A percentile compares a stretch with the other conserved stretches of the same genome.
These are phyloP conservation scores for Kondoa malvinella DNA, from an alignment of 768 basidiomycete genomes.

Conservation along the genomic window DNA sequence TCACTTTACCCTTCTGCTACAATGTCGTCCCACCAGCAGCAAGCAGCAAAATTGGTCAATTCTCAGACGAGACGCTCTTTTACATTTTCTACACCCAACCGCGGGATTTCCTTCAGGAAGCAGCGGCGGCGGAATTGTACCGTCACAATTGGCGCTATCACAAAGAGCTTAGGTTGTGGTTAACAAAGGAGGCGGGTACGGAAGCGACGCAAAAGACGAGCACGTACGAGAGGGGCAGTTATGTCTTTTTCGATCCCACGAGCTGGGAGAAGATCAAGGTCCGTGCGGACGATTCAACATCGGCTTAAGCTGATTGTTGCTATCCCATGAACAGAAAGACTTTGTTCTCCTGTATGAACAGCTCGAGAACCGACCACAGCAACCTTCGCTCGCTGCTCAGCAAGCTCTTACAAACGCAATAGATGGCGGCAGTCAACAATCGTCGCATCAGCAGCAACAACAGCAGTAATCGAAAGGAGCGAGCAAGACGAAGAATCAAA, in stretches of 20 bases:
- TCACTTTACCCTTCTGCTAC: constrained; percentile 76
- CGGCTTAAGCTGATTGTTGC: neutral
- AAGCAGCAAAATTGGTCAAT: constrained; percentile 58
- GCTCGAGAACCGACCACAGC: neutral
- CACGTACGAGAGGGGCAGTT: constrained; percentile 66
- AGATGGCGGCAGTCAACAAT: neutral
- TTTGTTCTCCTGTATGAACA: constrained; percentile 19
- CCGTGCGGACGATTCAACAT: neutral
- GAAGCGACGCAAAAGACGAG: constrained; percentile 31
- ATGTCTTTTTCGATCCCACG: constrained; percentile 50
- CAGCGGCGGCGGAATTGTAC: constrained; percentile 89
- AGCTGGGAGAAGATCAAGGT: constrained; percentile 19
- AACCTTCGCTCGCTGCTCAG: neutral
- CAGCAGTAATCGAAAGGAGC: neutral
- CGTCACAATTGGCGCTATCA: constrained; percentile 93
- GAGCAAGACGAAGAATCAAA: no score
- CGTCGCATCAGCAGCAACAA: neutral
- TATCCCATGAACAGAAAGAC: constrained; percentile 11
- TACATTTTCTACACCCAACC: constrained; percentile 96
- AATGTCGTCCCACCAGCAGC: constrained; percentile 78
- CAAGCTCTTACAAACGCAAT: neutral
- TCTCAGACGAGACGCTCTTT: constrained; percentile 91
- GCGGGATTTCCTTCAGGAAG: constrained; percentile 77
- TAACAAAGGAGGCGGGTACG: constrained; percentile 75
- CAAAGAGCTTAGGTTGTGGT: constrained; percentile 70